Evolutionary conservation across 345 rosid genomes (phyloP), one percentile per base, ranked within the genome.

Genomic region (Lumnitzera racemosa): DNA sequence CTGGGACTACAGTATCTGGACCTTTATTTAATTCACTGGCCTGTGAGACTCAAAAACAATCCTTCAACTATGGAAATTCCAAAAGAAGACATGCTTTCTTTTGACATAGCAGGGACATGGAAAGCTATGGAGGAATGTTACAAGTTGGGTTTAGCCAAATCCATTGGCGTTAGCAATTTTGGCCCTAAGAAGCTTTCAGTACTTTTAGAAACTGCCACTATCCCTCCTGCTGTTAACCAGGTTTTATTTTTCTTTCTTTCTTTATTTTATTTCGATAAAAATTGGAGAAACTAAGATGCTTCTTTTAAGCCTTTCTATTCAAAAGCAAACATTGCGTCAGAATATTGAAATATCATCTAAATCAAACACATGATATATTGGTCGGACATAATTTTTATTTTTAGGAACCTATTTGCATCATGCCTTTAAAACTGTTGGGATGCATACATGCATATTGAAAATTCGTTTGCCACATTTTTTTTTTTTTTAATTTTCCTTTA

Each of bases 41-140:
- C 76, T 5, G 63, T 36, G 2, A 43, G 79, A 49, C 2, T 60
- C 24, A 72, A 31, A 46, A 54, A 47, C 6, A 71, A 66, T 1
- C 23, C 24, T 15, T 3, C n/a, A 0, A 46, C 17, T 31, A n/a
- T 47, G 12, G 62, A 14, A 1, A 15, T 48, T 2, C 15, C 53
- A 1, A 59, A 31, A 20, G 50, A 64, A 11, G 70, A 70, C 15
- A 5, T 76, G 1, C 49, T 68, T 15, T 63, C 59, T 3, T 24
- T 74, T 2, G 67, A 79, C 52, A 47, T 65, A 1, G 58, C 54
- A 43, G 43, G 66, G 12, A 67, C 71, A 24, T 78, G 83, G 83
- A 65, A 62, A 63, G 77, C 74, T 53, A 80, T 75, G 78, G 83
- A 83, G 47, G 79, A 75, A 53, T 71, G 83, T 13, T 55, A 61